These are phyloP conservation scores for Fusarium haematococcum DNA, from an alignment of 2,329 filamentous ascomycete genomes.

Conservation along the genomic window DNA sequence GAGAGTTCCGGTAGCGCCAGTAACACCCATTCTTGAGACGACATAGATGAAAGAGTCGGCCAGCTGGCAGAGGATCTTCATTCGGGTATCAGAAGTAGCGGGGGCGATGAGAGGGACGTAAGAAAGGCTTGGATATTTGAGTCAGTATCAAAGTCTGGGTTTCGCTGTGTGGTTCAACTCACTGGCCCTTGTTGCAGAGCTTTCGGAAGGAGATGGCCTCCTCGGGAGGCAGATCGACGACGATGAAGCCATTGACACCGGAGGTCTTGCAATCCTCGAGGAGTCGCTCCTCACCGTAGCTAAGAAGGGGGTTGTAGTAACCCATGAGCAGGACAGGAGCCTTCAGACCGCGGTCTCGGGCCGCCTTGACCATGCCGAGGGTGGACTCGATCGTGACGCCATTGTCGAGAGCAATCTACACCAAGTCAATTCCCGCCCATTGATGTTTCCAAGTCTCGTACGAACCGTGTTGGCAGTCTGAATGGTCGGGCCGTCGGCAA, in stretches of 20 bases:
- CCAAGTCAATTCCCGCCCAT: constrained; percentile 19
- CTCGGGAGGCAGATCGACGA: constrained; percentile 95
- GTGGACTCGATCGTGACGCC: constrained; percentile 85
- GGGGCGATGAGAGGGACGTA: constrained; percentile 98
- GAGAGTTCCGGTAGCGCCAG: constrained; percentile 86
- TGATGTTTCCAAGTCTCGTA: constrained; percentile 28
- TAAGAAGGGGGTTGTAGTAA: constrained; percentile 96
- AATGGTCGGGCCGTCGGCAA: constrained; percentile 96
- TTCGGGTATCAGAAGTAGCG: constrained; percentile 89
- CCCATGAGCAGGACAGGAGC: constrained; percentile 95
- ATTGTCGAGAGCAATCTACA: constrained; percentile 80
- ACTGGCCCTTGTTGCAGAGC: constrained; percentile 82
- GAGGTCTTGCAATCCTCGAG: constrained; percentile 85
- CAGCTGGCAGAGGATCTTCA: constrained; percentile 96
- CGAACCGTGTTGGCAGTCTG: constrained; percentile 90
- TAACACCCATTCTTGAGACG: constrained; percentile 96
- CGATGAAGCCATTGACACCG: constrained; percentile 95
- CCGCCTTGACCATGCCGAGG: constrained; percentile 85
- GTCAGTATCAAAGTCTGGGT: not conserved
- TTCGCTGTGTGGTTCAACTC: constrained; percentile 47
- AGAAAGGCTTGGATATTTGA: constrained; percentile 71
- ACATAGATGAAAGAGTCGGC: constrained; percentile 99
- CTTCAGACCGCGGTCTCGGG: constrained; percentile 80
- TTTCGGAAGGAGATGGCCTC: constrained; percentile 93
- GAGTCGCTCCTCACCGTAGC: constrained; percentile 92